Conservation (phyloP, 441 rosid species). For the Euphorbia celastroides region DNA sequence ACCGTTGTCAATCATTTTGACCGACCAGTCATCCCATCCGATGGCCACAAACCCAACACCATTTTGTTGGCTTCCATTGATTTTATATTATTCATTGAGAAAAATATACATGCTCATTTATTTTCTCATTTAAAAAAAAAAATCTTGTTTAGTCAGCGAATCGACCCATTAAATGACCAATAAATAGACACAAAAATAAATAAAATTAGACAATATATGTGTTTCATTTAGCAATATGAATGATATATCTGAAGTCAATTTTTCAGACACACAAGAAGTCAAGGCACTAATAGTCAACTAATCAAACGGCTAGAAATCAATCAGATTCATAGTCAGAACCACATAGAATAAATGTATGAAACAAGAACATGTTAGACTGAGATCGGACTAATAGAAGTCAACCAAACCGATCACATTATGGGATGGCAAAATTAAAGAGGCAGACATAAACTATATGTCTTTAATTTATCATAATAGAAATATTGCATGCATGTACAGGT, state of each 20-base stretch:
- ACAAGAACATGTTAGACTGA: neutral
- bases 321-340: neutral
- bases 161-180: conserved; percentile 8
- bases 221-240: neutral
- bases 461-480: neutral
- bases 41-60: conserved; percentile 17
- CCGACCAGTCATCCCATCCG: conserved; percentile 14
- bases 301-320: conserved; percentile 2
- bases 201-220: neutral
- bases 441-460: neutral
- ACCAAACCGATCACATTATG: conserved; percentile 8
- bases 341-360: neutral
- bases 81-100: too few species aligned
- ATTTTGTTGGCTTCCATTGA: neutral
- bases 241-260: neutral
- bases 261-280: neutral
- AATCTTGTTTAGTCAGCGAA: neutral
- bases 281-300: neutral
- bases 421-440: neutral
- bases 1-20: conserved; percentile 21
- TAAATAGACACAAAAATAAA: neutral
- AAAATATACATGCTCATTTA: too few species aligned
- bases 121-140: neutral
- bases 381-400: conserved; percentile 10
- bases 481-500: neutral